Conservation (phyloP, 1,284 basidiomycete genomes). For the Ceratobasidium sp. region DNA sequence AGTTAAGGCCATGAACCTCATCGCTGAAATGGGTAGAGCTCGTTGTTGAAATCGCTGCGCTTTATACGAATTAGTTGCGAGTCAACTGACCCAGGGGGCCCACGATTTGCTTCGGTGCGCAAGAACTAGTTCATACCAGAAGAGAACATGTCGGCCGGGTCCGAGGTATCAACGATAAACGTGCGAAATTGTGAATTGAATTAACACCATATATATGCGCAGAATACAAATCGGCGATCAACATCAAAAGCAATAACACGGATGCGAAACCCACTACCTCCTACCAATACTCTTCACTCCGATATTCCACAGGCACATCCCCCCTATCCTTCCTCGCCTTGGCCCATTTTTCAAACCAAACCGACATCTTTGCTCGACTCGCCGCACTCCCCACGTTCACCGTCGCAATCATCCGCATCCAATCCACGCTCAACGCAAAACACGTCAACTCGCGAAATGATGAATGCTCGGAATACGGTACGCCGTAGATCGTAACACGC, state of each 20-base stretch:
- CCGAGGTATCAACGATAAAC: conserved; percentile 12
- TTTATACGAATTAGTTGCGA: background rate
- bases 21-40: background rate
- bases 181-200: background rate
- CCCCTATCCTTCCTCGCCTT: conserved; percentile 72
- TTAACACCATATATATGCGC: background rate
- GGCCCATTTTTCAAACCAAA: conserved; percentile 89
- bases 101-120: background rate
- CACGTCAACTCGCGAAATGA: conserved; percentile 94
- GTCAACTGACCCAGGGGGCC: background rate
- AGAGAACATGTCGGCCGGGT: background rate
- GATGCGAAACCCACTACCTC: conserved; percentile 18
- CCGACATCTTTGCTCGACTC: conserved; percentile 83
- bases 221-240: background rate
- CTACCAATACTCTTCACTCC: conserved; percentile 76
- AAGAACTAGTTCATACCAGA: background rate
- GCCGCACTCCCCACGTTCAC: conserved; percentile 89
- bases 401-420: conserved; percentile 90
- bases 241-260: background rate
- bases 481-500: conserved; percentile 80
- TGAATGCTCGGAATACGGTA: conserved; percentile 84
- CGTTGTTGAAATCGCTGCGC: background rate
- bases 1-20: background rate
- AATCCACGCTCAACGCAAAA: conserved; percentile 87
- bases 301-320: conserved; percentile 64